These are phyloP conservation scores for Aspergillus glaucus DNA, from an alignment of 2,329 filamentous ascomycete species.

Conservation along the genomic window DNA sequence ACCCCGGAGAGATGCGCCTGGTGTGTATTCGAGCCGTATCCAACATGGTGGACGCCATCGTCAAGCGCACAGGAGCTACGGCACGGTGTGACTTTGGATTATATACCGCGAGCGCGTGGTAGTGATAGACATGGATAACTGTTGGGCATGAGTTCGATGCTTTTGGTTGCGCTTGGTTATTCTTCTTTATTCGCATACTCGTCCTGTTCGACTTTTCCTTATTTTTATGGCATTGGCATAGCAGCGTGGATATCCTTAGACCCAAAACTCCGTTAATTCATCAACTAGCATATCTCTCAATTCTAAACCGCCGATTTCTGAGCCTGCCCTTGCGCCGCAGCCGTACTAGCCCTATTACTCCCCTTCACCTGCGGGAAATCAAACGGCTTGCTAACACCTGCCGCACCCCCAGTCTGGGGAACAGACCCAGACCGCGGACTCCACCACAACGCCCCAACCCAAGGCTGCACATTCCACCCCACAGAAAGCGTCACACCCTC, in stretches of 20 bases:
- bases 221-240: neutral
- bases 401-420: slow-evolving; percentile 46
- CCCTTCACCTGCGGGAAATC: slow-evolving; percentile 51
- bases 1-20: slow-evolving; percentile 21
- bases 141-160: neutral
- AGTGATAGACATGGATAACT: neutral
- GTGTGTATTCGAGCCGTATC: slow-evolving; percentile 36
- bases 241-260: neutral
- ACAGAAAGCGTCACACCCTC: slow-evolving; percentile 71
- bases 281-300: neutral
- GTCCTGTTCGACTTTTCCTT: neutral
- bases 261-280: neutral
- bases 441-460: slow-evolving; percentile 87
- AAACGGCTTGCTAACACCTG: slow-evolving; percentile 48
- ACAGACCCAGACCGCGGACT: slow-evolving; percentile 49
- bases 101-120: neutral
- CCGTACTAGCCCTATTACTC: slow-evolving; percentile 22
- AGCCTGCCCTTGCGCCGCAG: slow-evolving; percentile 3
- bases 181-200: neutral
- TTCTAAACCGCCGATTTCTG: neutral
- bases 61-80: slow-evolving; percentile 15
- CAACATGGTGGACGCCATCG: slow-evolving; percentile 27
- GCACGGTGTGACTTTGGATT: slow-evolving; percentile 12
- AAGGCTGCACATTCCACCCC: slow-evolving; percentile 96
- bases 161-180: neutral